Base-by-base conservation (phyloP, 768 basidiomycete genomes). In the Boletus sp. region DNA sequence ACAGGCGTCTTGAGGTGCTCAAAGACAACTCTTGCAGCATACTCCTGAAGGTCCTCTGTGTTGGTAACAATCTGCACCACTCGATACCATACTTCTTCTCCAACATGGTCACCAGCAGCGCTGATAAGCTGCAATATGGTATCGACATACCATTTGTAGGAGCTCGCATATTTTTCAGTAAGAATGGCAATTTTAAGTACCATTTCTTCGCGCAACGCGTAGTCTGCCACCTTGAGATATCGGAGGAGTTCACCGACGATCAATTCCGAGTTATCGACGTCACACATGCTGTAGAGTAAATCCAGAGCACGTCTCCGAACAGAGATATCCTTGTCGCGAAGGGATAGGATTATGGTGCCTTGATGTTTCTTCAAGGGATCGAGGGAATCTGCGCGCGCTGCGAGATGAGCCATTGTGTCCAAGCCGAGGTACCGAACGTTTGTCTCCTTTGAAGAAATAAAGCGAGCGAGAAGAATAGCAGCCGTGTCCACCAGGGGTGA, bases 21-120 rank as follows among this genome's bases (percentile, higher is more conserved):
- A 61, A 93, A 93, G 39, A 93, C 83, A 19, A 92, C 94, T 63
- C 87, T 87, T 5, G 93, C 93, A 10, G 97, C 97, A 74, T 99
- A 99, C 59, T 90, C 84, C 70, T 99, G 95, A 30, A 99, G 77
- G 72, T 98, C 93, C 69, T 98, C 96, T 23, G 97, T 99, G 67
- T 99, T 99, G 43, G 93, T 98, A 45, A 97, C 92, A 56, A 99
- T 98, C 68, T 98, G 97, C 27, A 99, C 89, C 47, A 99, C 94
- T 49, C 97, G 90, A 72, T 97, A 98, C 97, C 97, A 99, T 33
- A 99, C 97, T 76, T 98, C 97, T 60, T 98, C 96, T 43, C 97
- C 97, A 49, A 99, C 96, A 67, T 99, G 94, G 66, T 99, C 97
- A 50, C 97, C 97, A 11, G 97, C 97, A 38, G 93, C 87, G 67